A percentile compares a stretch with the other conserved stretches of the same genome.
Conservation (phyloP, 2,329 filamentous ascomycete species). For the Emmonsia crescens region DNA sequence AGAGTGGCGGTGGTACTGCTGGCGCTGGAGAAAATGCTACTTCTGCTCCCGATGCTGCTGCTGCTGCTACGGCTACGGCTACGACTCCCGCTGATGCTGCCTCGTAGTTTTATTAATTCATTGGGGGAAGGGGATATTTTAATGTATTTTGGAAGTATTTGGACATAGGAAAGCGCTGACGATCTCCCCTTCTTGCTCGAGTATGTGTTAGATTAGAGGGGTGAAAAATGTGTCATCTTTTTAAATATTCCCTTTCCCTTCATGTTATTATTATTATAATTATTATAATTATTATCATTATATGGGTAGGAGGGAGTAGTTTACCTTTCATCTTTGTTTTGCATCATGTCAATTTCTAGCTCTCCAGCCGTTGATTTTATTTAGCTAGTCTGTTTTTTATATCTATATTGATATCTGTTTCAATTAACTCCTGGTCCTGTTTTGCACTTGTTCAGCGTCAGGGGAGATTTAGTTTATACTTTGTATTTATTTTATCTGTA, state of each 20-base stretch:
- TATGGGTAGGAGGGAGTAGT: background rate
- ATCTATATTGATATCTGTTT: too few species aligned
- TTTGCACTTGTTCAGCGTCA: too few species aligned
- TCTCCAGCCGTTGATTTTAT: too few species aligned
- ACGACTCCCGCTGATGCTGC: background rate
- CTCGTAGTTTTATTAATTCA: background rate
- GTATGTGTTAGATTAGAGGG: too few species aligned
- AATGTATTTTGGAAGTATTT: background rate
- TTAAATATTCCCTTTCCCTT: background rate
- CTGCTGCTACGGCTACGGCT: background rate
- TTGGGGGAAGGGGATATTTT: background rate
- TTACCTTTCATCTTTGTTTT: background rate
- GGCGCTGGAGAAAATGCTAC: background rate
- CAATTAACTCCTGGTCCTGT: too few species aligned
- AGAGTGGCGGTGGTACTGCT: background rate
- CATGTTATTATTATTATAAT: background rate
- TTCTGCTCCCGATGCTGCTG: background rate
- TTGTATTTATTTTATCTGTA: too few species aligned
- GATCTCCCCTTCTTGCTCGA: background rate
- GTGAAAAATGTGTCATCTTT: background rate
- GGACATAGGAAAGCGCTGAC: background rate
- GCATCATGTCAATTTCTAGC: background rate
- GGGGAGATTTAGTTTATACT: too few species aligned
- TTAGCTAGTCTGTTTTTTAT: too few species aligned
- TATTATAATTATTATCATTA: background rate